A percentile compares a stretch with the other conserved stretches of the same genome.
These are phyloP conservation scores for Salicornia ramosissima DNA, from an alignment of 148 eudicot genomes.

Conservation along the genomic window DNA sequence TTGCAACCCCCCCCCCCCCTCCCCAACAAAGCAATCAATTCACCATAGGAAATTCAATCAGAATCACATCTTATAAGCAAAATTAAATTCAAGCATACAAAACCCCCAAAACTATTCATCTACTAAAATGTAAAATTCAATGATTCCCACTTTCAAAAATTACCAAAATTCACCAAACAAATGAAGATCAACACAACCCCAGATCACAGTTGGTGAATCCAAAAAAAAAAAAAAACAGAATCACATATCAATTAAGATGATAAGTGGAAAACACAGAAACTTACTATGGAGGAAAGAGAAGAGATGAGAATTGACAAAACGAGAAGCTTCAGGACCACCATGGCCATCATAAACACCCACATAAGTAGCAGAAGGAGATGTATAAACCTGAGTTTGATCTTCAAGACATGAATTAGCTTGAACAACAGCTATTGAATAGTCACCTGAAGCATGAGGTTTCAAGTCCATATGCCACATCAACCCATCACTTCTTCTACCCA, in stretches of 20 bases:
- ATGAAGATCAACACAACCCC: background rate
- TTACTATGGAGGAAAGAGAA: conserved; percentile 58
- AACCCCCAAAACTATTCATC: background rate
- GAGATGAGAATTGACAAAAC: conserved; percentile 58
- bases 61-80: background rate
- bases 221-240: conserved; percentile 3
- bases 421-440: conserved; percentile 85
- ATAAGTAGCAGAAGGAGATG: conserved; percentile 61
- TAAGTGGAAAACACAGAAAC: background rate
- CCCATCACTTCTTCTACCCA: conserved; percentile 50
- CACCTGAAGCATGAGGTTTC: conserved; percentile 84
- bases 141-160: background rate
- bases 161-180: background rate
- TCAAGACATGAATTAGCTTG: conserved; percentile 83
- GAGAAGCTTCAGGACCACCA: conserved; percentile 90
- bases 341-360: conserved; percentile 95
- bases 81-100: background rate
- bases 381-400: conserved; percentile 75
- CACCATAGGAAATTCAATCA: background rate
- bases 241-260: background rate
- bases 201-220: background rate
- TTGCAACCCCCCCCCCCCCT: background rate
- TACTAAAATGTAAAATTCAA: background rate
- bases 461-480: conserved; percentile 72
- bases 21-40: background rate